Evolutionary conservation across 352 stramenopile genomes (phyloP).

Genomic region (Globisporangium alternatum): DNA sequence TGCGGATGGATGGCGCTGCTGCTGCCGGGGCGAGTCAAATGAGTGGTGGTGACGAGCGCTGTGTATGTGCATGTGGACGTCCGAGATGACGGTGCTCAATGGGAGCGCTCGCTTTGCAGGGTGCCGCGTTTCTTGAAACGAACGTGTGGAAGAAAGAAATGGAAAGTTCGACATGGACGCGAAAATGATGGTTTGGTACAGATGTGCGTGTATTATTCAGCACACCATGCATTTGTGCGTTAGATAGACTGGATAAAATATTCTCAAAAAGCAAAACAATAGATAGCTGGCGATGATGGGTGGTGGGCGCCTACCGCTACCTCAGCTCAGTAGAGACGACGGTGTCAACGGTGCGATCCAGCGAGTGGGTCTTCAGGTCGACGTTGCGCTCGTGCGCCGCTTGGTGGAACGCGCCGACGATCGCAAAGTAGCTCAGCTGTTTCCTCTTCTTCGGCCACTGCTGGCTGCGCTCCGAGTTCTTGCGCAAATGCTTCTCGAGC

Average conservation of each 20-base stretch:
- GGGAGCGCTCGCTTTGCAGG: not conserved
- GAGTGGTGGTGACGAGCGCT: not conserved
- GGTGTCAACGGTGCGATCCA: conserved; percentile 32
- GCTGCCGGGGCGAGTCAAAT: not conserved
- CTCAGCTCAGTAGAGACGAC: conserved; percentile 8
- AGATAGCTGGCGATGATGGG: conserved; percentile 12
- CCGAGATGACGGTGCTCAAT: too few relatives aligned
- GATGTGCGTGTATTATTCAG: conserved; percentile 4
- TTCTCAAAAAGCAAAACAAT: conserved; percentile 19
- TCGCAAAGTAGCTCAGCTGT: conserved; percentile 80
- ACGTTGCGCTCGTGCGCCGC: conserved; percentile 64
- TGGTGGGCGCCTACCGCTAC: conserved; percentile 8
- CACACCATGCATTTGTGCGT: not conserved
- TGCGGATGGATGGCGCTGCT: not conserved
- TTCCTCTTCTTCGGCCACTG: conserved; percentile 52
- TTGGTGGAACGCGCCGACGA: conserved; percentile 76
- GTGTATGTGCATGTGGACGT: not conserved
- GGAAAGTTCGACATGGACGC: not conserved
- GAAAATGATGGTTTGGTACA: not conserved
- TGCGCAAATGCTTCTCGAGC: conserved; percentile 53
- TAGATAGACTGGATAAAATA: conserved; percentile 16
- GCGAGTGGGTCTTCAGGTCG: conserved; percentile 25
- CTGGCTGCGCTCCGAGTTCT: conserved; percentile 44
- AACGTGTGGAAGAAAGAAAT: not conserved
- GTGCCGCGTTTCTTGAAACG: not conserved